Evolutionary conservation across 257 asterid genomes (phyloP).

Genomic region (Leonotis leonurus): DNA sequence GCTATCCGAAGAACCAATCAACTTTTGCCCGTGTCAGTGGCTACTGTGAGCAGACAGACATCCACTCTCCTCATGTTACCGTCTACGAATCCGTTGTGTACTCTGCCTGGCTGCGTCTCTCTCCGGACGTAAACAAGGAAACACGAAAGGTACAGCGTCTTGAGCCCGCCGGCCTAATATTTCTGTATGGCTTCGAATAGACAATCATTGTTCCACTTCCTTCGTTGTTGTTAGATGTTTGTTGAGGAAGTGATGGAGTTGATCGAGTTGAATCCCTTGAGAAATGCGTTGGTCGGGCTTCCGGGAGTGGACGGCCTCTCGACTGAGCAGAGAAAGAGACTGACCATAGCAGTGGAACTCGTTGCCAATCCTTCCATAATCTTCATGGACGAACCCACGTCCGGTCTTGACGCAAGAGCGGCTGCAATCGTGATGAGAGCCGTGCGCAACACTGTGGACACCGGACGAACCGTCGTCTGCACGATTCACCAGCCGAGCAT

Average conservation of each 20-base stretch:
- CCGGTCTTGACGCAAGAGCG: slow-evolving; percentile 58
- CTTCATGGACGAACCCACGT: slow-evolving; percentile 59
- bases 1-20: slow-evolving; percentile 49
- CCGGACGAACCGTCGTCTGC: slow-evolving; percentile 49
- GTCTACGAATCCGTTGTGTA: slow-evolving; percentile 43
- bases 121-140: slow-evolving; percentile 22
- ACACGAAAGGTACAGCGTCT: slow-evolving; percentile 28
- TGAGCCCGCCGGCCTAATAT: not conserved
- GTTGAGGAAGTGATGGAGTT: slow-evolving; percentile 48
- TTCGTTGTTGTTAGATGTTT: slow-evolving; percentile 20
- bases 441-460: slow-evolving; percentile 43
- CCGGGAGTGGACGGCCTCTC: slow-evolving; percentile 58
- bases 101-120: slow-evolving; percentile 60
- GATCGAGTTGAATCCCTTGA: slow-evolving; percentile 38
- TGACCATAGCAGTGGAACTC: slow-evolving; percentile 50
- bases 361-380: slow-evolving; percentile 49
- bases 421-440: slow-evolving; percentile 62
- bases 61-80: slow-evolving; percentile 50
- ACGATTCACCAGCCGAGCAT: slow-evolving; percentile 58
- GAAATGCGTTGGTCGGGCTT: slow-evolving; percentile 41
- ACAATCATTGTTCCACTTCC: not conserved
- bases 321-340: slow-evolving; percentile 53
- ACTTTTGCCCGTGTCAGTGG: slow-evolving; percentile 55
- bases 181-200: not conserved
- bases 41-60: slow-evolving; percentile 52